These are phyloP conservation scores for Periglandula ipomoeae DNA, from an alignment of 2,329 filamentous ascomycete genomes.

Conservation along the genomic window DNA sequence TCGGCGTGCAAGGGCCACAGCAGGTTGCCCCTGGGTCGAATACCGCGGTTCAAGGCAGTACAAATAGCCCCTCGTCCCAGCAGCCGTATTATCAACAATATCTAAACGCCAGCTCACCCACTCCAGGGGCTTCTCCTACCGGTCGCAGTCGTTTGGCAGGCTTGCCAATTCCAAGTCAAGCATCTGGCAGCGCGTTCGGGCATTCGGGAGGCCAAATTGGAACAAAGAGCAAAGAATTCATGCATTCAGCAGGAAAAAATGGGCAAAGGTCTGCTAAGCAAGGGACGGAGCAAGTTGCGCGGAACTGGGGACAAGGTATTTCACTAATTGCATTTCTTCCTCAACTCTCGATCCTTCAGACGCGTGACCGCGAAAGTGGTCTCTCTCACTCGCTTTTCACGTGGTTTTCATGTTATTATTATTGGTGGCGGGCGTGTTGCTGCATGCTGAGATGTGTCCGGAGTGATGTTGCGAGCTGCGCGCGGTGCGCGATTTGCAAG, in stretches of 20 bases:
- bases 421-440: neutral
- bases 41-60: slow-evolving; percentile 14
- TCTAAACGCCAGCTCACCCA: slow-evolving; percentile 33
- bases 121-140: slow-evolving; percentile 17
- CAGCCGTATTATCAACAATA: slow-evolving; percentile 50
- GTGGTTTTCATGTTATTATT: slow-evolving; percentile 10
- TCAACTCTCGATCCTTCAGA: slow-evolving; percentile 19
- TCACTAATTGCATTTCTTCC: slow-evolving; percentile 44
- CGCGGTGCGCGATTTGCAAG: neutral
- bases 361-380: neutral
- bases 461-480: neutral
- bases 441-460: neutral
- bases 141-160: slow-evolving; percentile 27
- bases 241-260: slow-evolving; percentile 82
- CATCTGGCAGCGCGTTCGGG: slow-evolving; percentile 36
- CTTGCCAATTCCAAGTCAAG: slow-evolving; percentile 28
- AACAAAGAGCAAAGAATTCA: slow-evolving; percentile 77
- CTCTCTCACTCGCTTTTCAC: neutral
- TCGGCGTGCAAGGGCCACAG: slow-evolving; percentile 14
- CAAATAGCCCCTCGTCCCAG: slow-evolving; percentile 20
- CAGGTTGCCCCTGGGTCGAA: slow-evolving; percentile 12
- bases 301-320: slow-evolving; percentile 80
- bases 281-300: slow-evolving; percentile 77
- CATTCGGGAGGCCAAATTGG: slow-evolving; percentile 58
- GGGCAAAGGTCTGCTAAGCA: slow-evolving; percentile 83